Evolutionary conservation across 768 basidiomycete species (phyloP), one percentile per base, ranked within the genome.

Genomic region (Rhodotorula sphaerocarpa): DNA sequence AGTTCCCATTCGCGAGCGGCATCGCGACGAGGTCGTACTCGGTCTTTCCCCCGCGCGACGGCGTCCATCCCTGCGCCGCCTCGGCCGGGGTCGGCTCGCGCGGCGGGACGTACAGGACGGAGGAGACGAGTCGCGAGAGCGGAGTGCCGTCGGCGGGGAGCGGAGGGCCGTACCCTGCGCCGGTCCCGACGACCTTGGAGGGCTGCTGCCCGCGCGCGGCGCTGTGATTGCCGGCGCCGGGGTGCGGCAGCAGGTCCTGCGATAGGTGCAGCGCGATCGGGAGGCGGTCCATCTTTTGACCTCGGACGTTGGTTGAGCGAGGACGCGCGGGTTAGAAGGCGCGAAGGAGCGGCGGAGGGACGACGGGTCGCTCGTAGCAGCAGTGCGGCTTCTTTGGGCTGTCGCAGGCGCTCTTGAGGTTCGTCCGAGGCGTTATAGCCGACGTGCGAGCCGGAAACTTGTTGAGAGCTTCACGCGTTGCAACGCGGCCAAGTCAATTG

Each of bases 1-100:
- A 99, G 50, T 81, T 82, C 23, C 80, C 80, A 58, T 86, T 93
- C 28, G 92, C 90, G n/a, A 96, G 79, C n/a, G 90, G 90, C 23
- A 92, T 74, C 71, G 84, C 87, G 45, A 90, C 79, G 1, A 79
- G 74, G 57, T 87, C 84, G 72, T 90, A 96, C 23, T 86, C 86
- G 59, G 83, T 85, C 52, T 65, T 70, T 18, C 57, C 67, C 14
- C 55, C 59, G 18, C 52, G 48, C 3, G 30, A 42, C 18, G 58
- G 41, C 23, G 23, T 20, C 56, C 67, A 59, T 1, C 67, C 67
- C 39, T 66, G 57, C 27, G 59, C 68, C 9, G 64, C 64, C 28
- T 70, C 64, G 31, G 60, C 51, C 11, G 63, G 67, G 0, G 63
- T 69, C 2, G 63, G 63, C 47, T 65, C 63, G 20, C 60, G 50